These are phyloP conservation scores for Ophioceras dolichostomum DNA, from an alignment of 2,329 filamentous ascomycete genomes.

Conservation along the genomic window DNA sequence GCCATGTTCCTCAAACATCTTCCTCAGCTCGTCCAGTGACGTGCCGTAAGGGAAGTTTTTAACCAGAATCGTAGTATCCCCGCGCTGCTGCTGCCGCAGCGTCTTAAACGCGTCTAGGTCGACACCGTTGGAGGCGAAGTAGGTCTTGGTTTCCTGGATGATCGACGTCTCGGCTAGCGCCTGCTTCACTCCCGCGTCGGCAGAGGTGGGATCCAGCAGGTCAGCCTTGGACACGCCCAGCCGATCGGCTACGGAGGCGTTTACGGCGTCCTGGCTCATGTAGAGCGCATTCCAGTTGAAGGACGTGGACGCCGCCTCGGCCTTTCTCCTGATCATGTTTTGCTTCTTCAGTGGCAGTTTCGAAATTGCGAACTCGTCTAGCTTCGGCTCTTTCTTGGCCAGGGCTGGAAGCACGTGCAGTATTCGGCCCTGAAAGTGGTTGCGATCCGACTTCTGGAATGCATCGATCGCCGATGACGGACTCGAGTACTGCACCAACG, in stretches of 20 bases:
- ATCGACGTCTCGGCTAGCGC: constrained; percentile 84
- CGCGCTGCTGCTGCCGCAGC: constrained; percentile 66
- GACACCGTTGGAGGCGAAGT: constrained; percentile 78
- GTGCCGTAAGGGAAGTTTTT: constrained; percentile 92
- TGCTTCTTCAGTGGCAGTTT: constrained; percentile 93
- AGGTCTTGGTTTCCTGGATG: constrained; percentile 91
- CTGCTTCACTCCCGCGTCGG: constrained; percentile 91
- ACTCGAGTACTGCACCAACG: constrained; percentile 69
- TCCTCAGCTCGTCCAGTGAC: constrained; percentile 63
- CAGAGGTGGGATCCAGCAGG: constrained; percentile 86
- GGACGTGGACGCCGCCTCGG: constrained; percentile 60
- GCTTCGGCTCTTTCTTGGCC: constrained; percentile 65
- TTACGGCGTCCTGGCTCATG: constrained; percentile 93
- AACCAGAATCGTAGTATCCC: constrained; percentile 77
- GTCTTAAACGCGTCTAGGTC: constrained; percentile 87
- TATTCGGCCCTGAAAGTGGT: constrained; percentile 83
- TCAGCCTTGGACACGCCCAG: constrained; percentile 86
- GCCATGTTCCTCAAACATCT: constrained; percentile 77
- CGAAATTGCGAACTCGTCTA: constrained; percentile 82
- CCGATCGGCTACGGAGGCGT: constrained; percentile 75
- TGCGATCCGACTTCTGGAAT: constrained; percentile 68
- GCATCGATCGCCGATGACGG: constrained; percentile 64
- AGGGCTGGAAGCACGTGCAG: constrained; percentile 80
- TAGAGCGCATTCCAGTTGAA: constrained; percentile 99
- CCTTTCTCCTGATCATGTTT: constrained; percentile 75